Evolutionary conservation across 2,329 filamentous ascomycete species (phyloP).

Genomic region (Chaetomium sp.): DNA sequence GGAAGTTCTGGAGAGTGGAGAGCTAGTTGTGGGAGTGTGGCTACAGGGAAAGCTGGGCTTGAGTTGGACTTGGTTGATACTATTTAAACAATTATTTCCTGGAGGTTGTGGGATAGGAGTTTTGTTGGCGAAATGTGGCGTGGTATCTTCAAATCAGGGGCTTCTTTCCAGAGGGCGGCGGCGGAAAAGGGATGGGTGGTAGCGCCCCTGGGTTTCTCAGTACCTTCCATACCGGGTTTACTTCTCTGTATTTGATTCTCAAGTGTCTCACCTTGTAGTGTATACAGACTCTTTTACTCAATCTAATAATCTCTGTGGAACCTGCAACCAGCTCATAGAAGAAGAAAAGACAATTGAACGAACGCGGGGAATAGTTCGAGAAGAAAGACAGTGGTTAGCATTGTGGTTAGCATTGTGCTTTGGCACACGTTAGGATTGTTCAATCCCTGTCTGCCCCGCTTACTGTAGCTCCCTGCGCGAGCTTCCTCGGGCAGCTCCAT

Average conservation of each 20-base stretch:
- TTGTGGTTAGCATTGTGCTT: neutral
- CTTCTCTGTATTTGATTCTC: conserved; percentile 20
- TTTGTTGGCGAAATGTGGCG: neutral
- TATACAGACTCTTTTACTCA: conserved; percentile 3
- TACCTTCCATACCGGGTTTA: neutral
- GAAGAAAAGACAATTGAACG: conserved; percentile 8
- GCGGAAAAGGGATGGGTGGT: conserved; percentile 9
- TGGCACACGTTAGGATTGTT: neutral
- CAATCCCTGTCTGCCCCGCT: conserved; percentile 3
- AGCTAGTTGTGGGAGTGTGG: conserved; percentile 36
- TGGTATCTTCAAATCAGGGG: neutral
- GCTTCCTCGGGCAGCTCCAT: conserved; percentile 6
- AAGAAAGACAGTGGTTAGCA: conserved; percentile 11
- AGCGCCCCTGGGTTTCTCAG: neutral
- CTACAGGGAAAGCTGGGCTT: neutral
- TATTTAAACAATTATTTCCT: neutral
- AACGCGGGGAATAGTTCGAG: neutral
- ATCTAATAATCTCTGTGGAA: conserved; percentile 19
- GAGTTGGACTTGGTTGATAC: neutral
- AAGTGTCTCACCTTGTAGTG: conserved; percentile 22
- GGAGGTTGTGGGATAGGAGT: neutral
- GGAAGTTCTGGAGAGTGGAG: conserved; percentile 82
- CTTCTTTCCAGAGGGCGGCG: neutral
- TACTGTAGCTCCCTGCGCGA: conserved; percentile 5
- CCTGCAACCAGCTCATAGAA: conserved; percentile 12